phyloP scores from a whole-genome alignment of 2,329 filamentous ascomycete species.

The Aureobasidium leucospermi region DNA sequence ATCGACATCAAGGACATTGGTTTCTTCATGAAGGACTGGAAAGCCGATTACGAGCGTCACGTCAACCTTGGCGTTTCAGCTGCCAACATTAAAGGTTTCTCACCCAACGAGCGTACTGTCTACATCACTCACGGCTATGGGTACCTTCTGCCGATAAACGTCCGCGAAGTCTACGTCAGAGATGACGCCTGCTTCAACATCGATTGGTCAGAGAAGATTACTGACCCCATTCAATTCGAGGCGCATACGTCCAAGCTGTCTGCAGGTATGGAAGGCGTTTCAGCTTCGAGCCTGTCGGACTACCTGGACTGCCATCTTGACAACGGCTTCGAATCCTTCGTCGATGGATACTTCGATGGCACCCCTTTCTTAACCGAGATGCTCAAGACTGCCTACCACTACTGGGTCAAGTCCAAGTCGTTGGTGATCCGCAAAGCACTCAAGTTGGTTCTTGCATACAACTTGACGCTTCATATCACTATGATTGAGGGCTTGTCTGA shows the following conservation, averaged over 20 bases:
- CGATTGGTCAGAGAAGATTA: conserved; percentile 83
- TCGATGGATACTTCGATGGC: conserved; percentile 93
- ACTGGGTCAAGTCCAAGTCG: conserved; percentile 79
- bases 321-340: conserved; percentile 82
- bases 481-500: conserved; percentile 85
- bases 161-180: conserved; percentile 84
- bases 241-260: conserved; percentile 83
- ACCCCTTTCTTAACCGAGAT: conserved; percentile 94
- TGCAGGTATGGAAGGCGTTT: conserved; percentile 82
- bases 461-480: conserved; percentile 87
- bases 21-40: conserved; percentile 99
- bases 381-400: conserved; percentile 90
- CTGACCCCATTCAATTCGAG: conserved; percentile 73
- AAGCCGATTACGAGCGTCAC: conserved; percentile 90
- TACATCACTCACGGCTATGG: conserved; percentile 97
- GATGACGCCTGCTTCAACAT: conserved; percentile 90
- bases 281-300: conserved; percentile 70
- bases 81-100: conserved; percentile 86
- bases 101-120: conserved; percentile 55
- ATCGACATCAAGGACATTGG: conserved; percentile 98
- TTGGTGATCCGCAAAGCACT: conserved; percentile 90
- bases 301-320: conserved; percentile 96
- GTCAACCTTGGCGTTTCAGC: conserved; percentile 80
- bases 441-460: conserved; percentile 92
- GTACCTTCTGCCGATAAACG: conserved; percentile 84